These are phyloP conservation scores for Amoebophrya sp. DNA, from an alignment of 169 alveolate genomes.

Conservation along the genomic window DNA sequence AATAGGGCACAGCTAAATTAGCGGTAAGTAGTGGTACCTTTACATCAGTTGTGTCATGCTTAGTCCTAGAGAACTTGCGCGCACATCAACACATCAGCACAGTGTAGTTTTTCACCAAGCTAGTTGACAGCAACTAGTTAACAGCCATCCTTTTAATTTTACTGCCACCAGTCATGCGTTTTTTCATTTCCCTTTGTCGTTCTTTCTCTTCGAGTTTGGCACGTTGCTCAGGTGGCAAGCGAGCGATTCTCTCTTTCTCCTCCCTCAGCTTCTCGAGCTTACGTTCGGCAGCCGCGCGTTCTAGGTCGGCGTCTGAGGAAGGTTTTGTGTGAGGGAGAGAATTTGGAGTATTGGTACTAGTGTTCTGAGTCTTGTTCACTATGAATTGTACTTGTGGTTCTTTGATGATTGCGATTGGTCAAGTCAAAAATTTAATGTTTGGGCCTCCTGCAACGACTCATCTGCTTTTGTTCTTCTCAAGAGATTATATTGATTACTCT, in stretches of 20 bases:
- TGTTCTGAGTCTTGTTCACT: not conserved
- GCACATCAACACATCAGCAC: not conserved
- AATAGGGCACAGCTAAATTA: not conserved
- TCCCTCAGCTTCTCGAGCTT: not conserved
- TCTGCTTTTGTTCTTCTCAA: not conserved
- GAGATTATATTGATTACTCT: too few species aligned
- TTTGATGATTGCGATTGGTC: not conserved
- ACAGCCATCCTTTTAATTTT: not conserved
- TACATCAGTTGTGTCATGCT: not conserved
- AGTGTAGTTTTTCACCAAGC: not conserved
- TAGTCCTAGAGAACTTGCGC: not conserved
- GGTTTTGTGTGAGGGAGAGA: too few species aligned
- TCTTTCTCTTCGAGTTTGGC: not conserved
- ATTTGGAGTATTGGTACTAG: not conserved
- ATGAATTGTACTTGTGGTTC: not conserved
- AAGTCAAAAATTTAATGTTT: not conserved
- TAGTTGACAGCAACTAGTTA: not conserved
- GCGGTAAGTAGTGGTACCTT: not conserved
- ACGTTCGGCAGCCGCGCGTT: not conserved
- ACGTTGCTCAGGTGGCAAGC: not conserved
- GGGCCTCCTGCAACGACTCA: not conserved
- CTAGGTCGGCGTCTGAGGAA: too few species aligned
- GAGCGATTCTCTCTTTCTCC: not conserved
- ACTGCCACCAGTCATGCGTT: not conserved
- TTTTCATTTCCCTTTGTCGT: not conserved